Evolutionary conservation across 1,284 basidiomycete genomes (phyloP).

Genomic region (Afroboletus lepidellus): DNA sequence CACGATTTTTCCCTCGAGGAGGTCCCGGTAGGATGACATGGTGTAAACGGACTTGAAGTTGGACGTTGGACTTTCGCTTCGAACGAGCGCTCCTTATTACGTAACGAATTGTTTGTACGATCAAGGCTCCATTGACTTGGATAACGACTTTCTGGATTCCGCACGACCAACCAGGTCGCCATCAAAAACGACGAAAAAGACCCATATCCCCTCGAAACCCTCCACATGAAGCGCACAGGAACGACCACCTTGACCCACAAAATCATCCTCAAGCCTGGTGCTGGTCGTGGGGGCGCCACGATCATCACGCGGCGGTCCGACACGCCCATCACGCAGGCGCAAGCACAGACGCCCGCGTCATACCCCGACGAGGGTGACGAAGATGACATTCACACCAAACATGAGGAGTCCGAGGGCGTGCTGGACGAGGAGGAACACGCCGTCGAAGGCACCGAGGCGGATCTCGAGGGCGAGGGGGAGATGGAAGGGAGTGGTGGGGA

Average conservation of each 20-base stretch:
- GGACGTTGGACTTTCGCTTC: slow-evolving; percentile 3
- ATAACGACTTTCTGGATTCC: background rate
- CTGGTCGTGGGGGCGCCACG: slow-evolving; percentile 32
- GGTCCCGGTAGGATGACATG: slow-evolving; percentile 36
- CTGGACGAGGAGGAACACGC: slow-evolving; percentile 35
- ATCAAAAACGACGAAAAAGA: background rate
- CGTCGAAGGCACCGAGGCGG: slow-evolving; percentile 34
- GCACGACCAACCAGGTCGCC: too few species aligned
- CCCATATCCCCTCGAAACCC: background rate
- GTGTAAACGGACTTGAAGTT: slow-evolving; percentile 3
- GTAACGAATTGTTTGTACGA: slow-evolving; percentile 14
- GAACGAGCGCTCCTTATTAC: slow-evolving; percentile 5
- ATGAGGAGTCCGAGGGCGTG: slow-evolving; percentile 35
- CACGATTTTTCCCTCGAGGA: slow-evolving; percentile 57
- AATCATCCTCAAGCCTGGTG: slow-evolving; percentile 54
- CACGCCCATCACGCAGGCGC: slow-evolving; percentile 18
- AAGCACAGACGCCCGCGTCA: slow-evolving; percentile 12
- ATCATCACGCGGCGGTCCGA: slow-evolving; percentile 34
- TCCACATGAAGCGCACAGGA: slow-evolving; percentile 26
- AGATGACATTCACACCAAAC: slow-evolving; percentile 29
- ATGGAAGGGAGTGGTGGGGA: slow-evolving; percentile 24
- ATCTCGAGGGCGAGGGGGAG: slow-evolving; percentile 32
- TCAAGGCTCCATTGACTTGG: background rate
- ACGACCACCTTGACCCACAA: slow-evolving; percentile 34
- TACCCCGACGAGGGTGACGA: slow-evolving; percentile 32